Base-by-base conservation (phyloP, 2,329 filamentous ascomycete genomes). In the Pestalotiopsis sp. region DNA sequence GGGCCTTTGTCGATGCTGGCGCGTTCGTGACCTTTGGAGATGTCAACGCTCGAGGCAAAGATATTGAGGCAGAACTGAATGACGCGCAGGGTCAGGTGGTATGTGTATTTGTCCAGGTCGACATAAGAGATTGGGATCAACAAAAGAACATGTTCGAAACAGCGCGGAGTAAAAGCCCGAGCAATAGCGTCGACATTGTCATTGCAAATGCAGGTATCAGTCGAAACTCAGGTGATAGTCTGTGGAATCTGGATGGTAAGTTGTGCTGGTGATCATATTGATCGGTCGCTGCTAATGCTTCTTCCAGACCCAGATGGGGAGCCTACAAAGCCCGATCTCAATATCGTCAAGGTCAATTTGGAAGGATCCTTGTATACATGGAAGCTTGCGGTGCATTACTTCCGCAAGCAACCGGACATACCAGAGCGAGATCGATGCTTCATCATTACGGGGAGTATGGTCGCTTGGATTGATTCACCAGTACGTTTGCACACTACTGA, bases 371-470 rank as follows among this genome's bases (percentile, higher is more conserved):
- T 83, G 11, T 85, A 84, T 72, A 85, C 84, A 0, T 78, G 80
- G 68, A 85, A 84, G 69, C 76, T 85, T 0, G 83, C 83, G 0
- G 75, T 84, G 9, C 81, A 85, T 69, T 84, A 84, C 69, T 85
- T 85, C 71, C 73, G 82, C 1, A 77, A 80, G 59, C 79, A 82
- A 41, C 80, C 81, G 0, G 78, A 80, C 17, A 76, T 70, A 0
- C 72, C 77, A 0, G 77, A 80, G 0, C 74, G 80, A 6, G 83
- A 86, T 68, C 79, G 84, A 1, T 84, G 83, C 67, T 81, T 87
- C 49, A 83, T 87, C 62, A 81, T 87, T 25, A 85, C 81, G 0
- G 82, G 82, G 3, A 84, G 81, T 67, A 80, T 87, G 73, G 83
- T 83, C 0, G 81, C 79, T 0, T 87, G 80, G 73, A 80, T 85